phyloP scores from a whole-genome alignment of 352 stramenopile genomes.

The Globisporangium nodosum region DNA sequence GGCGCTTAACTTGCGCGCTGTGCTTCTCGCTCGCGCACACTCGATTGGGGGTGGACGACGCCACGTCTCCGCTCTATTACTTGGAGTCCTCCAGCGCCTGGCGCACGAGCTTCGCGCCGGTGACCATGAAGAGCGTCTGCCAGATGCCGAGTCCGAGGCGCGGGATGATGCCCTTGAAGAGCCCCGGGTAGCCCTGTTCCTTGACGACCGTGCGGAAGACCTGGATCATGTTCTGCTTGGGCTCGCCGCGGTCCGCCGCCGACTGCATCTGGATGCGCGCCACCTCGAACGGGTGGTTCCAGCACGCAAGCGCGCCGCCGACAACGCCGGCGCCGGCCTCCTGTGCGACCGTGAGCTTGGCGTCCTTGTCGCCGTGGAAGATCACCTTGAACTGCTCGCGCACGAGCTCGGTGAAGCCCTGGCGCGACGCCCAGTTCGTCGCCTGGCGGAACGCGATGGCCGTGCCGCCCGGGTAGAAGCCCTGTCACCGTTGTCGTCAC shows the following conservation, averaged over 20 bases:
- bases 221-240: constrained; percentile 88
- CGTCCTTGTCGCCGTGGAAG: constrained; percentile 77
- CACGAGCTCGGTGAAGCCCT: constrained; percentile 89
- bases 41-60: neutral
- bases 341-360: constrained; percentile 86
- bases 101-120: constrained; percentile 86
- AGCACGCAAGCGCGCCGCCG: constrained; percentile 82
- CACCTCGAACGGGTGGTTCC: constrained; percentile 92
- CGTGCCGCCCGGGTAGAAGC: constrained; percentile 88
- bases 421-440: constrained; percentile 89
- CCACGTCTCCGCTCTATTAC: constrained; percentile 11
- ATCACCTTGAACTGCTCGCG: constrained; percentile 79
- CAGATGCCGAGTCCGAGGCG: constrained; percentile 83
- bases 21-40: too few relatives aligned
- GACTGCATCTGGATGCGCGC: constrained; percentile 91
- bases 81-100: constrained; percentile 70
- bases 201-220: constrained; percentile 84
- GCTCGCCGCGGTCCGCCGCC: constrained; percentile 79
- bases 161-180: constrained; percentile 91
- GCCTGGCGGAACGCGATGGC: constrained; percentile 89
- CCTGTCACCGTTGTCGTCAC: constrained; percentile 14
- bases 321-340: constrained; percentile 84
- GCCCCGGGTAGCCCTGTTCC: constrained; percentile 72
- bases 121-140: constrained; percentile 93
- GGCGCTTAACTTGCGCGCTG: neutral